Evolutionary conservation across 192 early-diverging fungal genomes (phyloP), one percentile per base, ranked within the genome.

Genomic region (Umbelopsis isabellina): DNA sequence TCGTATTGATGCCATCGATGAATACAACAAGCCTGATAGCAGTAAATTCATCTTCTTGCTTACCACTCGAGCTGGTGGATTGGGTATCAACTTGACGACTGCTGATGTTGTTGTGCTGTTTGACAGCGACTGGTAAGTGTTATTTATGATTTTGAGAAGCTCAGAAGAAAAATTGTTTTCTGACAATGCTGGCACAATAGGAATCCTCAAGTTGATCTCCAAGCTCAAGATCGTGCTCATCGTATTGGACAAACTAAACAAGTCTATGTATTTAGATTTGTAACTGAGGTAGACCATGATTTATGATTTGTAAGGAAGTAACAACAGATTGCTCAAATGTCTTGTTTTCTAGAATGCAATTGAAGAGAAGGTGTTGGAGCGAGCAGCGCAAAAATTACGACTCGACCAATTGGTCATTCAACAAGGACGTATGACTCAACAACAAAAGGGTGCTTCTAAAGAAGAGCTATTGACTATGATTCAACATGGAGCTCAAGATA

Each of bases 191-290:
- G 46, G 10, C 15, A 49, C 27, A 46, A 22, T 64, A 81, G 81
- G 81, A 95, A 94, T 71, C 93, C 93, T 35, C 91, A 93, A 80
- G 92, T 91, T 3, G 93, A 98, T 82, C 80, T 95, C 16, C 93
- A 94, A 81, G 96, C 95, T 20, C 93, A 96, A 86, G 97, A 99
- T 81, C 93, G 97, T 53, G 97, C 97, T 8, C 97, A 99, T 84
- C 94, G 97, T 78, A 99, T 99, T 64, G 97, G 97, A 6, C 97
- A 99, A 75, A 99, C 91, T 41, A 98, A 98, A 80, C 96, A 99
- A 78, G 97, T 99, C 33, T 86, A 92, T 65, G 94, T 99, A 16
- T 99, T 94, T 78, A 83, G 97, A 49, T 96, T 99, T 69, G 94
- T 99, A 21, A 94, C 96, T 41, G 95, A 98, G 75, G 87, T 88